Percentiles rank a stretch among this genome's conserved stretches.
Conservation (phyloP, 129 eudicot genomes). For the Chrysanthemum lavandulifolium region DNA sequence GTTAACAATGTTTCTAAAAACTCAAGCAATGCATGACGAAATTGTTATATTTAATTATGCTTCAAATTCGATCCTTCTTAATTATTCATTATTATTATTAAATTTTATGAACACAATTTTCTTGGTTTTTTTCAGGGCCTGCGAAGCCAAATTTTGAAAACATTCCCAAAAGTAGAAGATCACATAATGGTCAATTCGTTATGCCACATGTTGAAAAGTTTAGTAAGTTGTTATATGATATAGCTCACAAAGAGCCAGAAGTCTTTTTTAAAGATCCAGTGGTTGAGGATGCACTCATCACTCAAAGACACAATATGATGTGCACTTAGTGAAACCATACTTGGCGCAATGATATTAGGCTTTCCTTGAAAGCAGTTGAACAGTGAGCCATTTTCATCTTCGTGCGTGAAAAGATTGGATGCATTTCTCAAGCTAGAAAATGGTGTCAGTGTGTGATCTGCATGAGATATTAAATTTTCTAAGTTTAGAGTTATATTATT, state of each 20-base stretch:
- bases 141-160: neutral
- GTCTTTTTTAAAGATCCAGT: neutral
- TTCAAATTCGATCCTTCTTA: neutral
- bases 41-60: too few species aligned
- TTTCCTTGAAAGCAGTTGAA: too few species aligned
- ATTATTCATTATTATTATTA: neutral
- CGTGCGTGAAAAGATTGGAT: too few species aligned
- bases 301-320: neutral
- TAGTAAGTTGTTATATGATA: constrained; percentile 15
- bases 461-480: too few species aligned
- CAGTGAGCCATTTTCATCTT: too few species aligned
- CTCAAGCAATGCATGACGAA: too few species aligned
- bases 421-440: too few species aligned
- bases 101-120: neutral
- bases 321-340: constrained; percentile 26
- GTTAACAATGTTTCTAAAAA: too few species aligned
- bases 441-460: too few species aligned
- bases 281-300: constrained; percentile 20
- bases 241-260: neutral
- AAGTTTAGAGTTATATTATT: too few species aligned
- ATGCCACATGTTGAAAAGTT: constrained; percentile 23
- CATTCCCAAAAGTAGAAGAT: constrained; percentile 15
- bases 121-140: neutral
- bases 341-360: constrained; percentile 30
- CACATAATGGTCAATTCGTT: neutral